Conservation (phyloP, 805 yeast genomes). For the Pichia rugopelliculosa region DNA sequence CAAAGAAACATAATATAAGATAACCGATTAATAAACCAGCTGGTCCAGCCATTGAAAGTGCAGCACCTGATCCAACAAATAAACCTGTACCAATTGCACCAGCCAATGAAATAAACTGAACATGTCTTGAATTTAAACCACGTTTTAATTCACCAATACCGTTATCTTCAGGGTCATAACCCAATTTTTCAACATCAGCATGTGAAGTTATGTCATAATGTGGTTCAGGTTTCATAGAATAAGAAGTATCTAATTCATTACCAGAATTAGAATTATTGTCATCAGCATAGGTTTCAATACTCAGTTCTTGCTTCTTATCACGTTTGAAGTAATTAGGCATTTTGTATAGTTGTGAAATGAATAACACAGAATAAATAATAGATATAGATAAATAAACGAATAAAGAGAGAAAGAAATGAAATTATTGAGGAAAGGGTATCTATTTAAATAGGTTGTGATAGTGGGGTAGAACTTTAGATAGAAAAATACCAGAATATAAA, state of each 20-base stretch:
- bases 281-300: not conserved
- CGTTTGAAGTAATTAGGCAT: not conserved
- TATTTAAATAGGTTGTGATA: not conserved
- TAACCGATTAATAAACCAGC: slow-evolving; percentile 48
- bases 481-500: not conserved
- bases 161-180: slow-evolving; percentile 4
- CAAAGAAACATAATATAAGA: slow-evolving; percentile 51
- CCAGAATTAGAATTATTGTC: not conserved
- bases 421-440: not conserved
- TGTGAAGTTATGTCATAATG: not conserved
- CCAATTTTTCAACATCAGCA: slow-evolving; percentile 3
- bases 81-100: slow-evolving; percentile 66
- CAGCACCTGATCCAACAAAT: slow-evolving; percentile 43
- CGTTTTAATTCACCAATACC: slow-evolving; percentile 20
- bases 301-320: not conserved
- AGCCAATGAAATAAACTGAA: slow-evolving; percentile 63
- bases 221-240: not conserved
- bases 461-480: not conserved
- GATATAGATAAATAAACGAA: not conserved
- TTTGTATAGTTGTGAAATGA: not conserved
- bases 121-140: slow-evolving; percentile 39
- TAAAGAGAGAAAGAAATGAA: not conserved
- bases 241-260: not conserved
- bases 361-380: not conserved
- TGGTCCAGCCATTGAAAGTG: slow-evolving; percentile 28